Base-by-base conservation (phyloP, 345 rosid genomes). In the Eucalyptus camaldulensis region DNA sequence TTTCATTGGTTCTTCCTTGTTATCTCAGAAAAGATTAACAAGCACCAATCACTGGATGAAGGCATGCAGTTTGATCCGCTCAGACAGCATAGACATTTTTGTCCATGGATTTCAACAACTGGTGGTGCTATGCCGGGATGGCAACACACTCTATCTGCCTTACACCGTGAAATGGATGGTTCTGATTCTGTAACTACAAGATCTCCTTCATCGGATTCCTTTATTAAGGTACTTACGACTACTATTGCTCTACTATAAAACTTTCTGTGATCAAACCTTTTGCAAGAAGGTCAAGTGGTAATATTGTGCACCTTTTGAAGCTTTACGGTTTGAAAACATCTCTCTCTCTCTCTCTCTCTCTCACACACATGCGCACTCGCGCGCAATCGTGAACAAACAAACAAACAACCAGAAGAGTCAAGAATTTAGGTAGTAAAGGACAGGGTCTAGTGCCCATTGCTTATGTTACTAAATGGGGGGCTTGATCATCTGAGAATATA, bases 31-130 rank as follows among this genome's bases (percentile, higher is more conserved):
- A 60, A 93, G 87, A 88, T 90, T 92, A 58, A 54, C 87, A 62
- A 86, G 90, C 88, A 50, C 80, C 80, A 54, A 89, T 31, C 85
- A 21, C 88, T 88, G 65, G 95, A 94, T 87, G 92, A 92, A 87
- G 91, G 91, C 87, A 92, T 93, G 96, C 96, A 93, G 90, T 98
- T 98, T 91, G 99, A 98, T 93, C 98, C 98, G 47, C 92, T 96
- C 88, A 94, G 95, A 90, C 99, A 97, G 93, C 99, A 96, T 90
- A 93, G 99, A 81, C 96, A 95, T 91, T 98, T 96, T 92, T 97
- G 99, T 92, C 99, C 99, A 37, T 96, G 99, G 99, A 96, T 97
- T 93, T 89, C 92, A 90, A 92, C 99, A 90, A 85, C 92, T 37
- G 92, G 93, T 80, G 91, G 91, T 60, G 91, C 93, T 72, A 91